Conservation (phyloP, 2,329 filamentous ascomycete genomes). For the Colletotrichum trifolii region DNA sequence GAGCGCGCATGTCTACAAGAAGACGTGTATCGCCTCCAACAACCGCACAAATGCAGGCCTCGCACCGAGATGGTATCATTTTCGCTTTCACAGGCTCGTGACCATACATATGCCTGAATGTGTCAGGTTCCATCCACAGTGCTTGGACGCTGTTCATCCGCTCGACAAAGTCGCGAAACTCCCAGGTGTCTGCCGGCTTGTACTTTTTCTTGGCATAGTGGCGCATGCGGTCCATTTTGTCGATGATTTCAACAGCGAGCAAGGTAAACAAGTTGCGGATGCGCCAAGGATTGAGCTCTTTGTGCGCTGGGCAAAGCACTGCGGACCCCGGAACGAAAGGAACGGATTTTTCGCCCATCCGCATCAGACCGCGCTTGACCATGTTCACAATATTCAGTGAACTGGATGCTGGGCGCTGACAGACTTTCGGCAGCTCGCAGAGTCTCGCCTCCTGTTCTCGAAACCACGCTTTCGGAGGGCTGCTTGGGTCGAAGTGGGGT, state of each 20-base stretch:
- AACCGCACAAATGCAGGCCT: slow-evolving; percentile 63
- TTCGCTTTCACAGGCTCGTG: slow-evolving; percentile 41
- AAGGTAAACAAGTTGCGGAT: slow-evolving; percentile 57
- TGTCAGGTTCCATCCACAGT: slow-evolving; percentile 51
- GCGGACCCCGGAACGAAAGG: slow-evolving; percentile 44
- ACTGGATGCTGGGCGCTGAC: slow-evolving; percentile 41
- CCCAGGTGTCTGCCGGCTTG: not conserved
- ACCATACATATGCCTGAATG: slow-evolving; percentile 50
- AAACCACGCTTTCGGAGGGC: slow-evolving; percentile 51
- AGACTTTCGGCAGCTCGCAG: slow-evolving; percentile 40
- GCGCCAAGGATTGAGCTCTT: slow-evolving; percentile 53
- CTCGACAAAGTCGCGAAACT: slow-evolving; percentile 42
- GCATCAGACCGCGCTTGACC: slow-evolving; percentile 47
- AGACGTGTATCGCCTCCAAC: slow-evolving; percentile 56
- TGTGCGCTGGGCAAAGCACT: slow-evolving; percentile 55
- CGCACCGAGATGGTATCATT: slow-evolving; percentile 53
- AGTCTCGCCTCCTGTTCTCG: slow-evolving; percentile 45
- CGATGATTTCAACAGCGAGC: slow-evolving; percentile 54
- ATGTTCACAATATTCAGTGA: slow-evolving; percentile 41
- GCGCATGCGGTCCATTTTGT: slow-evolving; percentile 44
- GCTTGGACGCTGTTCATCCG: slow-evolving; percentile 47
- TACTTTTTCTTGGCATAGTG: slow-evolving; percentile 34
- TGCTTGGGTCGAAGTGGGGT: slow-evolving; percentile 42
- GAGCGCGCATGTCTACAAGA: slow-evolving; percentile 58
- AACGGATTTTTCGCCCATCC: slow-evolving; percentile 43